These are phyloP conservation scores for Colletotrichum tamarilloi DNA, from an alignment of 2,329 filamentous ascomycete species.

Conservation along the genomic window DNA sequence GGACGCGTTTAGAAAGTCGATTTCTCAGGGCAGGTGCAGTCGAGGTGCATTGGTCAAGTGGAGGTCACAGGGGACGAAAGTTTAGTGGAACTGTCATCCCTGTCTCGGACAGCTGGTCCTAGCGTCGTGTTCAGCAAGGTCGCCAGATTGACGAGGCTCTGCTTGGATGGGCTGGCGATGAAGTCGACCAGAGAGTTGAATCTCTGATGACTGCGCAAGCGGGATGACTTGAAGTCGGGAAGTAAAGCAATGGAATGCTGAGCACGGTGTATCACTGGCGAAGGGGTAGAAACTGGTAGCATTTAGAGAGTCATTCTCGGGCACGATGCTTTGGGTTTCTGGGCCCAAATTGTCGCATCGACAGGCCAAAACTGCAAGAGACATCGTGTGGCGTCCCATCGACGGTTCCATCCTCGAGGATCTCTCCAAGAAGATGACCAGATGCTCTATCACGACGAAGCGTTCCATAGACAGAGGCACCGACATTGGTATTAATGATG, in stretches of 20 bases:
- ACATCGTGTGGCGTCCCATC: neutral
- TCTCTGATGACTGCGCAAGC: neutral
- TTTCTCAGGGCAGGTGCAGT: constrained; percentile 18
- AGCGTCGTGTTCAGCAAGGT: neutral
- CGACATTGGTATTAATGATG: constrained; percentile 9
- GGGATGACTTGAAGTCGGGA: neutral
- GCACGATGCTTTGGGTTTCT: neutral
- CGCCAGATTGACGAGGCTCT: neutral
- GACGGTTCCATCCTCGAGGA: neutral
- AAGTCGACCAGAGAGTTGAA: neutral
- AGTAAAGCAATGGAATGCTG: neutral
- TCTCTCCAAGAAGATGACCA: neutral
- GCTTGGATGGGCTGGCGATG: neutral
- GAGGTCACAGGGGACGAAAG: constrained; percentile 11
- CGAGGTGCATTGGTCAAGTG: neutral
- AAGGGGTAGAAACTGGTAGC: neutral
- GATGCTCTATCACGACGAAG: neutral
- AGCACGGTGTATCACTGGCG: neutral
- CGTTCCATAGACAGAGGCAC: neutral
- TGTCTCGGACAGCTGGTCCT: neutral
- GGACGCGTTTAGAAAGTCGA: constrained; percentile 22
- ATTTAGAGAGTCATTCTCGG: neutral
- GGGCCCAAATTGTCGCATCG: neutral
- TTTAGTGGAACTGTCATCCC: constrained; percentile 13
- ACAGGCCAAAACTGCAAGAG: neutral